A percentile compares a stretch with the other conserved stretches of the same genome.
phyloP scores from a whole-genome alignment of 2,329 filamentous ascomycete species.

The Fusarium penzigii region DNA sequence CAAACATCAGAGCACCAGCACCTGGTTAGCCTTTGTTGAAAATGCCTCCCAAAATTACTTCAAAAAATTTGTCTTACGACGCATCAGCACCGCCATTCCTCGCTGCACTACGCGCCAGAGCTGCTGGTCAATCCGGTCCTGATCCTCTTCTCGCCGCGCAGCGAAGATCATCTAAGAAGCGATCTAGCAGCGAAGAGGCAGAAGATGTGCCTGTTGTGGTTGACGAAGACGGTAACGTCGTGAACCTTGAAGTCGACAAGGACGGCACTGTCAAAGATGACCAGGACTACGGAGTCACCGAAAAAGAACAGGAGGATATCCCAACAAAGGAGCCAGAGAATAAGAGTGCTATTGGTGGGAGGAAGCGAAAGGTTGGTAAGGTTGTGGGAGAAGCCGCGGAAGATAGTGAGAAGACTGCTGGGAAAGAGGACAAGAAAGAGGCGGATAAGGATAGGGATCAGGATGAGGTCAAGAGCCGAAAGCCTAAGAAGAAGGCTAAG shows the following conservation, averaged over 20 bases:
- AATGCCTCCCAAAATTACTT: conserved; percentile 64
- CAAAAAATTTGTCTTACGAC: conserved; percentile 71
- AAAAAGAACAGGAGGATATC: conserved; percentile 29
- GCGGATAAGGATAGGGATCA: conserved; percentile 32
- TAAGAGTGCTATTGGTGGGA: conserved; percentile 37
- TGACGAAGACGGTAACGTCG: conserved; percentile 69
- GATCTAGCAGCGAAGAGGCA: conserved; percentile 66
- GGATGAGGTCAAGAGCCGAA: conserved; percentile 32
- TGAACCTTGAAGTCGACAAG: conserved; percentile 47
- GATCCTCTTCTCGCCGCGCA: conserved; percentile 53
- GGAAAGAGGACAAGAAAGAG: conserved; percentile 18
- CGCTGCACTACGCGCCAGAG: conserved; percentile 54
- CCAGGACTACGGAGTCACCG: conserved; percentile 24
- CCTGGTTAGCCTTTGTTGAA: conserved; percentile 9
- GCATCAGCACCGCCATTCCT: conserved; percentile 61
- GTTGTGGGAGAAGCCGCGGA: conserved; percentile 38
- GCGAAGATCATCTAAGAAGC: conserved; percentile 53
- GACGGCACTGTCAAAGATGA: conserved; percentile 45
- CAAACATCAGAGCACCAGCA: background rate
- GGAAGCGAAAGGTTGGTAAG: conserved; percentile 55
- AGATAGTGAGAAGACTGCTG: conserved; percentile 19
- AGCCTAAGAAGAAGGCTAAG: conserved; percentile 55
- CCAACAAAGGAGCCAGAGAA: conserved; percentile 32
- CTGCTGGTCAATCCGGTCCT: conserved; percentile 50
- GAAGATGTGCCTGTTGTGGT: conserved; percentile 77